Percentiles rank a stretch among this genome's conserved stretches.
phyloP scores from a whole-genome alignment of 1,139 yeast genomes.

The Suhomyces chickasaworum region DNA sequence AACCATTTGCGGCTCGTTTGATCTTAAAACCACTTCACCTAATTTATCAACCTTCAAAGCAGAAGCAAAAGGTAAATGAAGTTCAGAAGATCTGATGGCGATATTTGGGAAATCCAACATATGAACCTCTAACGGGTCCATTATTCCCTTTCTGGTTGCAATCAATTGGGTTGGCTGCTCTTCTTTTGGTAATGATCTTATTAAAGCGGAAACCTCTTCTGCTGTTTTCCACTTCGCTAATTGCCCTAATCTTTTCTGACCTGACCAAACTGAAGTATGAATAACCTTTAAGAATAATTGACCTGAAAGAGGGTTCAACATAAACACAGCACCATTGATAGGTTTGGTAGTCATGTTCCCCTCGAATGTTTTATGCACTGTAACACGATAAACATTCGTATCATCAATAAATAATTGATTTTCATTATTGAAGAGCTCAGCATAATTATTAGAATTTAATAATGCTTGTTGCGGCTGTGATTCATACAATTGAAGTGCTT shows the following conservation, averaged over 20 bases:
- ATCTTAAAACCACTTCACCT: constrained; percentile 76
- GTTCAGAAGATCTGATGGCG: constrained; percentile 84
- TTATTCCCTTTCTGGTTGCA: constrained; percentile 85
- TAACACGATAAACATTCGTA: constrained; percentile 90
- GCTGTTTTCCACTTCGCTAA: constrained; percentile 98
- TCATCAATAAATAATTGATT: constrained; percentile 87
- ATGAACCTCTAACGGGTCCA: constrained; percentile 95
- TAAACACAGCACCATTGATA: constrained; percentile 89
- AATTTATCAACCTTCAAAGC: constrained; percentile 82
- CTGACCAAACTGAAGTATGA: constrained; percentile 96
- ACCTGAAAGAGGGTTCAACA: constrained; percentile 86
- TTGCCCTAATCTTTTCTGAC: constrained; percentile 92
- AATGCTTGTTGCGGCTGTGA: constrained; percentile 93
- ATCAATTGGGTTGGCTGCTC: constrained; percentile 94
- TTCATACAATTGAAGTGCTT: constrained; percentile 90
- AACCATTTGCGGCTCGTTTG: constrained; percentile 92
- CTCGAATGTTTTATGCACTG: constrained; percentile 88
- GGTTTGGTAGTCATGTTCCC: constrained; percentile 94
- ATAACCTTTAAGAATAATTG: constrained; percentile 85
- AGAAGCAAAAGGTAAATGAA: constrained; percentile 86
- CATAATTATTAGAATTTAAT: constrained; percentile 84
- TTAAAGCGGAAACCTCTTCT: constrained; percentile 91
- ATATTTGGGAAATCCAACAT: constrained; percentile 96
- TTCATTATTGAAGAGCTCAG: constrained; percentile 84
- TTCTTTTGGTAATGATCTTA: constrained; percentile 85